Conservation (phyloP, 768 basidiomycete genomes). For the Mycena pura region DNA sequence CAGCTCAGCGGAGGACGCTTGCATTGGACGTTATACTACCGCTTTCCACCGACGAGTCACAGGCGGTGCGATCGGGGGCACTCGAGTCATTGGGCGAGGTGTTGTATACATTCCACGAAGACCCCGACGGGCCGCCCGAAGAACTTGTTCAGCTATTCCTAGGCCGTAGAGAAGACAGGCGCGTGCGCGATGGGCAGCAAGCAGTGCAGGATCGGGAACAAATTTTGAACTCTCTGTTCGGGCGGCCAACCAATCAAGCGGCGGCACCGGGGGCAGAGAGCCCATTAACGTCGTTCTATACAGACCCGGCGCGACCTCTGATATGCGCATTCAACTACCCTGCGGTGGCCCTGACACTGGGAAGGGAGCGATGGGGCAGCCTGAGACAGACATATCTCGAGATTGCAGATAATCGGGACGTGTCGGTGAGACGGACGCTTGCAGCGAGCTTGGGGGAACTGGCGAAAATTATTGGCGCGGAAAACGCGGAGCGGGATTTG, state of each 20-base stretch:
- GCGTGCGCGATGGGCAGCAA: conserved; percentile 47
- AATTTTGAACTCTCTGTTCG: conserved; percentile 22
- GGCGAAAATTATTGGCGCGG: conserved; percentile 81
- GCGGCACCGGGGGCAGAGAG: not conserved
- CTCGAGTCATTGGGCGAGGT: conserved; percentile 91
- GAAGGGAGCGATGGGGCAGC: conserved; percentile 74
- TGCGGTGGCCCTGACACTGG: conserved; percentile 86
- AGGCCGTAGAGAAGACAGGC: conserved; percentile 57
- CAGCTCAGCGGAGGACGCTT: conserved; percentile 61
- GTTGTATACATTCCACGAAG: conserved; percentile 77
- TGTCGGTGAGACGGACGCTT: conserved; percentile 77
- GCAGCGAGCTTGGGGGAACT: conserved; percentile 91
- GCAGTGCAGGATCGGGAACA: conserved; percentile 24
- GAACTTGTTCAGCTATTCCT: conserved; percentile 82
- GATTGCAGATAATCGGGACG: conserved; percentile 64
- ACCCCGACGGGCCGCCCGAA: conserved; percentile 70
- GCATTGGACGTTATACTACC: conserved; percentile 70
- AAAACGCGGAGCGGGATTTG: conserved; percentile 71
- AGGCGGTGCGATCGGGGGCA: conserved; percentile 77
- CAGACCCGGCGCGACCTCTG: conserved; percentile 74
- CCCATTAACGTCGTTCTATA: conserved; percentile 54
- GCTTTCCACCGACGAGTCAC: conserved; percentile 67
- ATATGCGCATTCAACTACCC: conserved; percentile 93
- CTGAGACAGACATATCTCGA: conserved; percentile 71
- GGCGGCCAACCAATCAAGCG: conserved; percentile 8